Evolutionary conservation across 805 yeast species (phyloP).

Genomic region (Lipomyces yamanashiensis): DNA sequence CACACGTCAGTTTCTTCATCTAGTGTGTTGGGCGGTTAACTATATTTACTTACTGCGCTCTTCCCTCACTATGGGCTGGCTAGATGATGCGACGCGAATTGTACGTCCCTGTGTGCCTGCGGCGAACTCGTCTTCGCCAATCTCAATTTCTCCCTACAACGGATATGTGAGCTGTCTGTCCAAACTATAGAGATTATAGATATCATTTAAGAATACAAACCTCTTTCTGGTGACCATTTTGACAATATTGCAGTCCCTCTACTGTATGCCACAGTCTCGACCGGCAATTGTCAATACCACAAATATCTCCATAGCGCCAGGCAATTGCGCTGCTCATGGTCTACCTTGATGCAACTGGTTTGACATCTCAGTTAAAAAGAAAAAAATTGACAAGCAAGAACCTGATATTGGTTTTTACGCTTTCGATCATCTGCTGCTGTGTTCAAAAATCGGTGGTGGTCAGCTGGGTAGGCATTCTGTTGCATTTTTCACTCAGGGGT

Average conservation of each 20-base stretch:
- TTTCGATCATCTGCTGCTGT: no score
- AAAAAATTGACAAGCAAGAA: no score
- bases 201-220: background rate
- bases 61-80: slow-evolving; percentile 43
- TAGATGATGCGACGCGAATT: slow-evolving; percentile 4
- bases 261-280: slow-evolving; percentile 71
- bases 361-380: no score
- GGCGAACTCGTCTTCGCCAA: slow-evolving; percentile 80
- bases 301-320: slow-evolving; percentile 75
- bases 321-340: slow-evolving; percentile 31
- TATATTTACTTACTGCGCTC: slow-evolving; percentile 18
- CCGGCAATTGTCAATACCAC: slow-evolving; percentile 90
- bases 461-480: no score
- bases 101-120: slow-evolving; percentile 40
- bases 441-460: no score
- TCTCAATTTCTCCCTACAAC: slow-evolving; percentile 64
- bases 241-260: slow-evolving; percentile 84
- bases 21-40: background rate
- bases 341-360: background rate
- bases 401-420: no score
- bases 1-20: background rate
- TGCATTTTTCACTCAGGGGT: no score
- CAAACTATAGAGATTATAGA: background rate
- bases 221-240: slow-evolving; percentile 86
- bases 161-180: background rate